phyloP scores from a whole-genome alignment of 1,284 basidiomycete genomes.

The Bondarzewia mesenterica region DNA sequence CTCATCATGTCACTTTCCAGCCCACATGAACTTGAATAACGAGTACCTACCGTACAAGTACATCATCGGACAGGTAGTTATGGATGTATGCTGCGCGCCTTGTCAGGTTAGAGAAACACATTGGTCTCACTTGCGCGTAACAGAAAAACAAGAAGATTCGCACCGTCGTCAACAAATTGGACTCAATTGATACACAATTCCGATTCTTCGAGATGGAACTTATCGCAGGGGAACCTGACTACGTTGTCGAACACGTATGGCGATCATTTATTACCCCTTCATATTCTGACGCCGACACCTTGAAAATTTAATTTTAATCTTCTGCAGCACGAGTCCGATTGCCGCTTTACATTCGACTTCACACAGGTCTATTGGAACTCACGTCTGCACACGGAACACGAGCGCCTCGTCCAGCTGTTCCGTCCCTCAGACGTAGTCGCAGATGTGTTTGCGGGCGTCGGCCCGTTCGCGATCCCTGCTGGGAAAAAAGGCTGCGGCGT shows the following conservation, averaged over 20 bases:
- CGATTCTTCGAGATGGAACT: slow-evolving; percentile 98
- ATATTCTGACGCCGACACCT: too few species aligned
- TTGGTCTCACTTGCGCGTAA: not conserved
- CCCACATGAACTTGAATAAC: slow-evolving; percentile 85
- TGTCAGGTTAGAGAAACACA: not conserved
- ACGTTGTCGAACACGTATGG: slow-evolving; percentile 75
- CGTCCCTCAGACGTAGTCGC: slow-evolving; percentile 69
- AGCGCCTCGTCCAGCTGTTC: slow-evolving; percentile 71
- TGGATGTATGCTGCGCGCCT: slow-evolving; percentile 59
- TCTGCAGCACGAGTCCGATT: slow-evolving; percentile 73
- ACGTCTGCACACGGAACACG: slow-evolving; percentile 86
- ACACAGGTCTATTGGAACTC: slow-evolving; percentile 98
- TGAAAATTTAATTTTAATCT: slow-evolving; percentile 4
- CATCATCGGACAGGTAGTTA: slow-evolving; percentile 85
- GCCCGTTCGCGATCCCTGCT: slow-evolving; percentile 92
- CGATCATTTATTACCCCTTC: slow-evolving; percentile 8
- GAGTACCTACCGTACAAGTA: slow-evolving; percentile 90
- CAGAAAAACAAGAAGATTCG: slow-evolving; percentile 79
- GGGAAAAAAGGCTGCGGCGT: slow-evolving; percentile 87
- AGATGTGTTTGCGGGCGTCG: slow-evolving; percentile 97
- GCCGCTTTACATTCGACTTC: slow-evolving; percentile 91
- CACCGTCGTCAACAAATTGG: slow-evolving; percentile 95
- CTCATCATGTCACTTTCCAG: slow-evolving; percentile 23
- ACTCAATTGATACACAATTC: slow-evolving; percentile 82
- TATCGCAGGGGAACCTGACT: slow-evolving; percentile 84